Conservation (phyloP, 1,284 basidiomycete genomes). For the Ceratobasidium sp. region DNA sequence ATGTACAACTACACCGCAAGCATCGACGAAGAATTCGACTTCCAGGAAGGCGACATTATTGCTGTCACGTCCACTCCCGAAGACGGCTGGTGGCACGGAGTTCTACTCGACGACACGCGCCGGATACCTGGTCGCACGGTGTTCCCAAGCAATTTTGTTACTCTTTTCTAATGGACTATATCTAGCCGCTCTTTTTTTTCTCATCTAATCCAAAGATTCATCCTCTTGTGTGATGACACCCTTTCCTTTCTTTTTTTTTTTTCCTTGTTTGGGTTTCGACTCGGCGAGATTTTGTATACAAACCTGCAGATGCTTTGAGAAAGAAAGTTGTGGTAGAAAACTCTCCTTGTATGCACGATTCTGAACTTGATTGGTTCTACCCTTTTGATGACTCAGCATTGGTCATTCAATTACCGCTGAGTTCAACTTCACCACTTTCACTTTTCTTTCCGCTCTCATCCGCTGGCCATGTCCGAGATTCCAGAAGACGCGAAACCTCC, state of each 20-base stretch:
- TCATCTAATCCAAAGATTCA: conserved; percentile 9
- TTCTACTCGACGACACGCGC: conserved; percentile 86
- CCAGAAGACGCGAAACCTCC: conserved; percentile 31
- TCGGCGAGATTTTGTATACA: conserved; percentile 26
- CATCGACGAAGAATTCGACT: conserved; percentile 91
- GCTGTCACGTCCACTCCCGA: conserved; percentile 92
- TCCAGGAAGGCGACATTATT: conserved; percentile 92
- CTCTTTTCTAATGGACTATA: conserved; percentile 67
- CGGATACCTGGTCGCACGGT: conserved; percentile 83
- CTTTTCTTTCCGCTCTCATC: conserved; percentile 26
- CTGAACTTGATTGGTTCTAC: conserved; percentile 11
- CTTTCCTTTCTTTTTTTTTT: neutral
- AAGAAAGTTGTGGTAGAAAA: conserved; percentile 16
- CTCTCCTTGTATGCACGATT: conserved; percentile 2
- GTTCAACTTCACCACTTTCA: neutral
- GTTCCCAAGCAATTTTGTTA: conserved; percentile 94
- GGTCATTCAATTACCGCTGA: neutral
- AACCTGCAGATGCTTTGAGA: conserved; percentile 33
- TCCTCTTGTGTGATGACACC: neutral
- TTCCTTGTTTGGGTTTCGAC: conserved; percentile 18
- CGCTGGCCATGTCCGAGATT: conserved; percentile 18
- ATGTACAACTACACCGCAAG: conserved; percentile 92
- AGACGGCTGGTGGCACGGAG: conserved; percentile 95
- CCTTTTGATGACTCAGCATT: conserved; percentile 2
- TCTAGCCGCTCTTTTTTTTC: neutral